Conservation (phyloP, 2,329 filamentous ascomycete species). For the Phialocephala sp. region DNA sequence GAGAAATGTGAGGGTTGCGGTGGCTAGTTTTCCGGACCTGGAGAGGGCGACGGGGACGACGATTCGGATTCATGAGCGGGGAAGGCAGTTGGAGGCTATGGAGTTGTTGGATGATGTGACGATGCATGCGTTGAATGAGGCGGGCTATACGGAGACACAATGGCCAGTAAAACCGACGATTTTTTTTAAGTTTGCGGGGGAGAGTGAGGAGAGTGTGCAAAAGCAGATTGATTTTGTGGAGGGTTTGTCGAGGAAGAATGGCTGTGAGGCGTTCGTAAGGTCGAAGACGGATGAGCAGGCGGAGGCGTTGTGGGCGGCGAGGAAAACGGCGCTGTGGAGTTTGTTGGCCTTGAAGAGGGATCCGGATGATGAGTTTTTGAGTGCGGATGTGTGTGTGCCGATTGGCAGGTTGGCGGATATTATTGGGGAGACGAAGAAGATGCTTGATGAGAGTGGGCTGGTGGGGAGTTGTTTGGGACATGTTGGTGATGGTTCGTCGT, state of each 20-base stretch:
- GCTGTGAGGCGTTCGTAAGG: constrained; percentile 74
- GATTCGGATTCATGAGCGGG: constrained; percentile 63
- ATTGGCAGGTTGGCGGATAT: constrained; percentile 76
- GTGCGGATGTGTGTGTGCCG: constrained; percentile 82
- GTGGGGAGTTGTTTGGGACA: constrained; percentile 80
- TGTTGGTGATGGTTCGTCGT: constrained; percentile 72
- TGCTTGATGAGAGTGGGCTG: constrained; percentile 71
- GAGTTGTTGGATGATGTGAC: constrained; percentile 88
- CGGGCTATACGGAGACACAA: constrained; percentile 67
- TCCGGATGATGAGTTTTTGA: constrained; percentile 68
- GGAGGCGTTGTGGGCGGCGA: constrained; percentile 76
- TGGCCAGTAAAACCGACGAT: constrained; percentile 79
- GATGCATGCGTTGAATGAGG: constrained; percentile 79
- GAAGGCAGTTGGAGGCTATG: constrained; percentile 54
- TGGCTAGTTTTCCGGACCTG: constrained; percentile 78
- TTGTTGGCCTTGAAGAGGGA: constrained; percentile 70
- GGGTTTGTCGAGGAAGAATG: constrained; percentile 47
- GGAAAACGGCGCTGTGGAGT: constrained; percentile 82
- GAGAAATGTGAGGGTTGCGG: constrained; percentile 75
- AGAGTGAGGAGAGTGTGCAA: constrained; percentile 70
- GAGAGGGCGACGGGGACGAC: constrained; percentile 75
- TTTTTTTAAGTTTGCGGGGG: constrained; percentile 84
- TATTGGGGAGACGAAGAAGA: constrained; percentile 74
- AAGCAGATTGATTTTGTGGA: constrained; percentile 73
- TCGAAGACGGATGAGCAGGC: constrained; percentile 72